Evolutionary conservation across 1,284 basidiomycete genomes (phyloP).

Genomic region (Rhodotorula sp.): DNA sequence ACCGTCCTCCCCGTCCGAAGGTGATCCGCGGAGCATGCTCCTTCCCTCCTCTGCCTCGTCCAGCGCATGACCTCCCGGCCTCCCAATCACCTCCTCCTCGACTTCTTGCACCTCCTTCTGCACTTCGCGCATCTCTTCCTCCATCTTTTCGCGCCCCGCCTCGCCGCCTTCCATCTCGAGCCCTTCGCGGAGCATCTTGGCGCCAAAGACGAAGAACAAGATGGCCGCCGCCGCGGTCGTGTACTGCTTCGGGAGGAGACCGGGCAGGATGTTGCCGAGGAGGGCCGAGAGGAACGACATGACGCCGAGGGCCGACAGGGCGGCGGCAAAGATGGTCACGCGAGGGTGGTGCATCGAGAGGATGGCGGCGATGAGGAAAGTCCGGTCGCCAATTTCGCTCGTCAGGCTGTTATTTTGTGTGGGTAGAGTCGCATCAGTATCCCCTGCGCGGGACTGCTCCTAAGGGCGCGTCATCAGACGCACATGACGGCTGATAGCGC

Average conservation of each 20-base stretch:
- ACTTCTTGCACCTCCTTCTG: conserved; percentile 78
- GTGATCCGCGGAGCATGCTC: not conserved
- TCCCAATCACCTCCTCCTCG: conserved; percentile 69
- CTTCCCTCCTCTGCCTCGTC: conserved; percentile 41
- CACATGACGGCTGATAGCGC: conserved; percentile 9
- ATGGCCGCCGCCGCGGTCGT: conserved; percentile 75
- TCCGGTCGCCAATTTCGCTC: conserved; percentile 80
- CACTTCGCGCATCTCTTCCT: conserved; percentile 60
- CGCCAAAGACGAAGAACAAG: conserved; percentile 83
- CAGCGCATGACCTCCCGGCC: conserved; percentile 14
- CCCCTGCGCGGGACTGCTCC: not conserved
- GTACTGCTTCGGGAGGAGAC: conserved; percentile 74
- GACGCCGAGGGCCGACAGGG: conserved; percentile 79
- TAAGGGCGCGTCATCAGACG: not conserved
- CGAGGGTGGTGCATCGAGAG: conserved; percentile 93
- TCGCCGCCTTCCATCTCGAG: conserved; percentile 69
- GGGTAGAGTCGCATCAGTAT: no score
- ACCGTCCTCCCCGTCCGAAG: not conserved
- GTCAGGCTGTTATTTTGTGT: conserved; percentile 41
- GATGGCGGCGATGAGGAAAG: conserved; percentile 94
- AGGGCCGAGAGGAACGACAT: conserved; percentile 91
- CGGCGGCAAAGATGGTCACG: conserved; percentile 80
- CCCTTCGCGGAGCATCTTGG: conserved; percentile 79
- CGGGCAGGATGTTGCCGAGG: conserved; percentile 79
- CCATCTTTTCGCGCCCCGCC: conserved; percentile 68